Evolutionary conservation across 2,329 filamentous ascomycete species (phyloP), one percentile per base, ranked within the genome.

Genomic region (Fusarium foetens): DNA sequence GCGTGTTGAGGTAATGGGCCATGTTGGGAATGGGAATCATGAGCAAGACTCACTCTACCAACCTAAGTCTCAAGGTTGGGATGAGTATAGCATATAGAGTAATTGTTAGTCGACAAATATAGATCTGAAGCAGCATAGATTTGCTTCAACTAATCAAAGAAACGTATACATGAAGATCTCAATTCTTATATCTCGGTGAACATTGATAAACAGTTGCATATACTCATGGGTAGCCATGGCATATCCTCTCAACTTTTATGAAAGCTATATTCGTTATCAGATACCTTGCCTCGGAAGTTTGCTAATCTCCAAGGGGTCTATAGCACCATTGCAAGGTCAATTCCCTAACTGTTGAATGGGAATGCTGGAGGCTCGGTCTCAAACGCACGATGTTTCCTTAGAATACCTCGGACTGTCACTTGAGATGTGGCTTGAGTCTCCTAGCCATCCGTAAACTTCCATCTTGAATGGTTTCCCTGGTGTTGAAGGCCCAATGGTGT

Each of bases 21-120:
- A 72, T 63, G 63, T 74, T 68, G 66, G 64, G 46, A 73, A 75
- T 61, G 61, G 71, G 71, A 67, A 70, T 75, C 58, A 71, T 57
- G 73, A 74, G 61, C 72, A 67, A 72, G 58, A 65, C 63, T 76
- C 64, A 61, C 53, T 63, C 42, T 41, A 62, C 41, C 16, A 58
- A 52, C 64, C 51, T 58, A 38, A 27, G 55, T 41, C 41, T 54
- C 33, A 48, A 59, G 63, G 65, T 45, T 53, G 63, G 51, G 57
- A 57, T 63, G 57, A 65, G 63, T 66, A 60, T 62, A 67, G 61
- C 71, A 73, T 63, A 73, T 76, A 75, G 62, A 72, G 54, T 66
- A 73, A 65, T 73, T 59, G 58, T 63, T 63, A 71, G 61, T 54
- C 61, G 54, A 63, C 53, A 48, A 62, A 60, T 74, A 70, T 76